Conservation (phyloP, 2,329 filamentous ascomycete genomes). For the Aureobasidium sp. region DNA sequence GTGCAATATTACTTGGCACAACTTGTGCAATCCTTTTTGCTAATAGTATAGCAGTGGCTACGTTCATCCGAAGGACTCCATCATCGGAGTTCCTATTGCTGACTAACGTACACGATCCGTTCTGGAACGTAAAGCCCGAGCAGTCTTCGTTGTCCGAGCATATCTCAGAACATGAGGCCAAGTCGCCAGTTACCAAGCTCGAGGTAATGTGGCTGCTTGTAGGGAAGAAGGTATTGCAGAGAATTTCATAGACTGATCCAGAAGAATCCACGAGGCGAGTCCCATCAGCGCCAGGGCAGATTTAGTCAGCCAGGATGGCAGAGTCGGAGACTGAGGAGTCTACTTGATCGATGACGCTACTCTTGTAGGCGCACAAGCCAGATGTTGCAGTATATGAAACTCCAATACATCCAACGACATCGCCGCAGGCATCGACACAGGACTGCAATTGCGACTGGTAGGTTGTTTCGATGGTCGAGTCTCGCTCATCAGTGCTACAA, state of each 20-base stretch:
- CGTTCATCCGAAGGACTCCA: neutral
- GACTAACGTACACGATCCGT: neutral
- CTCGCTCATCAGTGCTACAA: conserved; percentile 18
- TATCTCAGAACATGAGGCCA: neutral
- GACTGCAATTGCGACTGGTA: conserved; percentile 18
- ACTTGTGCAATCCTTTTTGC: neutral
- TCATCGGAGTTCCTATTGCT: neutral
- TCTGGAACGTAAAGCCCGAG: neutral
- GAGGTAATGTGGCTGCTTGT: conserved; percentile 9
- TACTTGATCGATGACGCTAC: neutral
- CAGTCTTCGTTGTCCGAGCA: neutral
- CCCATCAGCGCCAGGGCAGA: conserved; percentile 21
- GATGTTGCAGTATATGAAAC: conserved; percentile 16
- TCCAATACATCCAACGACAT: conserved; percentile 17
- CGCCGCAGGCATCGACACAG: conserved; percentile 21
- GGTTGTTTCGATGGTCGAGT: conserved; percentile 14
- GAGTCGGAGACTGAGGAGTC: conserved; percentile 15
- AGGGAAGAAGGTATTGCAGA: conserved; percentile 22
- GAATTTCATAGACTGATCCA: conserved; percentile 22
- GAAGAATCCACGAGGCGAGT: conserved; percentile 19
- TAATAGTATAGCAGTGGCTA: neutral
- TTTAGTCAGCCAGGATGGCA: conserved; percentile 15
- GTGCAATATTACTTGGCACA: neutral
- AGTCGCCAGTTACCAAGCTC: neutral
- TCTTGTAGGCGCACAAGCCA: conserved; percentile 20